Conservation (phyloP, 768 basidiomycete genomes). For the Pulveroboletus sp. region DNA sequence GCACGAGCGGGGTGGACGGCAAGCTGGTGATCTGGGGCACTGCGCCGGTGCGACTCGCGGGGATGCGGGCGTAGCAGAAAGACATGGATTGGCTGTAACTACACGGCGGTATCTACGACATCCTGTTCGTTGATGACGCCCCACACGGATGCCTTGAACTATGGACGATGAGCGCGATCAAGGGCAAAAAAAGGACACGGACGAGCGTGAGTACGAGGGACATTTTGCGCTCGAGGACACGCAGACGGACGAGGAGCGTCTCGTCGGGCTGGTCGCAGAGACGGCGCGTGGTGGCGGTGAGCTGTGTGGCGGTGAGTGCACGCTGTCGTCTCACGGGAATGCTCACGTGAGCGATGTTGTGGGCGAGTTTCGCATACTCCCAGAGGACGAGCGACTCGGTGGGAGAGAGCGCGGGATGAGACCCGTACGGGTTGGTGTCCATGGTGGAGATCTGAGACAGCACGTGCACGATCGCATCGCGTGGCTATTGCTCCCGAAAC, state of each 20-base stretch:
- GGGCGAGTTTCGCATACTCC: slow-evolving; percentile 89
- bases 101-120: slow-evolving; percentile 12
- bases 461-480: neutral
- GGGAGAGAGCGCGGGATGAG: slow-evolving; percentile 61
- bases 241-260: slow-evolving; percentile 67
- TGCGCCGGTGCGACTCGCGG: slow-evolving; percentile 55
- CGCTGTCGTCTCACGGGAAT: no score
- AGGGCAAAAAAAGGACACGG: neutral
- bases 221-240: slow-evolving; percentile 90
- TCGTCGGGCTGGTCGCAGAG: slow-evolving; percentile 79
- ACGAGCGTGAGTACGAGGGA: slow-evolving; percentile 92
- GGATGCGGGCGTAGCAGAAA: slow-evolving; percentile 38
- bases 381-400: slow-evolving; percentile 81
- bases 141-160: slow-evolving; percentile 98
- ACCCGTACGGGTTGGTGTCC: slow-evolving; percentile 68
- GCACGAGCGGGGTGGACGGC: slow-evolving; percentile 93
- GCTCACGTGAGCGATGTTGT: slow-evolving; percentile 71
- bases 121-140: slow-evolving; percentile 85
- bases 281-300: slow-evolving; percentile 63
- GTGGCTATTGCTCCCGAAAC: neutral
- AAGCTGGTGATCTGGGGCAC: slow-evolving; percentile 89
- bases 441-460: no score
- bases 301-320: slow-evolving; percentile 36
- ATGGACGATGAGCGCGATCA: slow-evolving; percentile 5
- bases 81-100: neutral